A percentile compares a stretch with the other conserved stretches of the same genome.
phyloP scores from a whole-genome alignment of 306 rosid genomes.

The Carpinus fangiana region DNA sequence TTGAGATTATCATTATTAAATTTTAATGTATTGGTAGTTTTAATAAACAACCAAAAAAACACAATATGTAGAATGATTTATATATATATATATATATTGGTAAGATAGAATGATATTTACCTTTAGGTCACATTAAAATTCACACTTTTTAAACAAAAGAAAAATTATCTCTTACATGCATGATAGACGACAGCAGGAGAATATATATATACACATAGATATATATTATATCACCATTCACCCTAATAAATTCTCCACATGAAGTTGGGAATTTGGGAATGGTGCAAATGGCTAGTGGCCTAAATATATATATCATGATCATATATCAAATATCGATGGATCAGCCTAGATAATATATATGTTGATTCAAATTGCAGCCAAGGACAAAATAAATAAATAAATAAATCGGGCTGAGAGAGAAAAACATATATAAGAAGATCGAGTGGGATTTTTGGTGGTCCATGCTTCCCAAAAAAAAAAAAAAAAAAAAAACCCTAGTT shows the following conservation, averaged over 20 bases:
- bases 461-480: background rate
- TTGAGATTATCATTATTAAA: too few species aligned
- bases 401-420: background rate
- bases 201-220: background rate
- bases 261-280: background rate
- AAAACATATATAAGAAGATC: background rate
- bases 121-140: too few species aligned
- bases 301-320: background rate
- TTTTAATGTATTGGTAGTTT: too few species aligned
- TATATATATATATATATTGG: too few species aligned
- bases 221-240: background rate
- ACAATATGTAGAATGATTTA: too few species aligned
- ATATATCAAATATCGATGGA: too few species aligned
- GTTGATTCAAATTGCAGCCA: background rate
- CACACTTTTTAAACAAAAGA: too few species aligned
- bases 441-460: conserved; percentile 28
- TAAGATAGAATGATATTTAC: too few species aligned
- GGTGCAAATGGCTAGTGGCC: background rate
- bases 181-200: background rate
- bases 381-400: background rate
- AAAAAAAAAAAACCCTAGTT: background rate
- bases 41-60: too few species aligned
- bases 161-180: too few species aligned
- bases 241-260: background rate
- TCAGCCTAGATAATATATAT: background rate